Conservation (phyloP, 495 filamentous ascomycete genomes). For the Daldinia decipiens region DNA sequence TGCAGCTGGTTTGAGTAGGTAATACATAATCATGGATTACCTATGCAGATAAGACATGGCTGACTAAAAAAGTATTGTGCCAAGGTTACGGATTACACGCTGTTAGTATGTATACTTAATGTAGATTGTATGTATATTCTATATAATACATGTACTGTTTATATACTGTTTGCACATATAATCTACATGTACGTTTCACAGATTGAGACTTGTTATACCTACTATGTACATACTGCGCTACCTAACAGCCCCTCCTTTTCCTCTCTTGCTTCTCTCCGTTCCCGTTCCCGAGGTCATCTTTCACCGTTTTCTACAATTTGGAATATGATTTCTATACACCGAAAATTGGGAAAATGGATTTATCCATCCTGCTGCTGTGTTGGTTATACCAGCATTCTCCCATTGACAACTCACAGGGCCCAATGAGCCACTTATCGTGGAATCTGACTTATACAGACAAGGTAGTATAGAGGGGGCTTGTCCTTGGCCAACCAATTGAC, state of each 20-base stretch:
- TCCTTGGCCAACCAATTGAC: background rate
- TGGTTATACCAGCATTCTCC: background rate
- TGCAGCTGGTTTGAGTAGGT: background rate
- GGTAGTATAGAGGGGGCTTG: background rate
- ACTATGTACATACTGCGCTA: background rate
- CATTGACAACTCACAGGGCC: slow-evolving; percentile 28
- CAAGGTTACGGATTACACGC: background rate
- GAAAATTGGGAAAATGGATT: slow-evolving; percentile 19
- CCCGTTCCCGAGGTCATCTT: too few species aligned
- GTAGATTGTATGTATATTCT: too few species aligned
- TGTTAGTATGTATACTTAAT: background rate
- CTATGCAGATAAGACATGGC: background rate
- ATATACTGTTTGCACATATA: background rate
- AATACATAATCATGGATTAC: background rate
- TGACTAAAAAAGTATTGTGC: background rate
- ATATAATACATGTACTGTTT: too few species aligned
- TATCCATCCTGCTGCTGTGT: background rate
- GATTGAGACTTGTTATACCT: background rate
- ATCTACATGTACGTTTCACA: background rate
- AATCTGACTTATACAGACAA: background rate
- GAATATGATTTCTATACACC: slow-evolving; percentile 13
- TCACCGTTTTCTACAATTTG: slow-evolving; percentile 1
- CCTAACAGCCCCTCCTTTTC: background rate
- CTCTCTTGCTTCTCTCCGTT: background rate
- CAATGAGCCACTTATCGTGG: slow-evolving; percentile 4